Evolutionary conservation across 371 early-diverging fungal species (phyloP), one percentile per base, ranked within the genome.

Genomic region (Haplosporangium sp.): DNA sequence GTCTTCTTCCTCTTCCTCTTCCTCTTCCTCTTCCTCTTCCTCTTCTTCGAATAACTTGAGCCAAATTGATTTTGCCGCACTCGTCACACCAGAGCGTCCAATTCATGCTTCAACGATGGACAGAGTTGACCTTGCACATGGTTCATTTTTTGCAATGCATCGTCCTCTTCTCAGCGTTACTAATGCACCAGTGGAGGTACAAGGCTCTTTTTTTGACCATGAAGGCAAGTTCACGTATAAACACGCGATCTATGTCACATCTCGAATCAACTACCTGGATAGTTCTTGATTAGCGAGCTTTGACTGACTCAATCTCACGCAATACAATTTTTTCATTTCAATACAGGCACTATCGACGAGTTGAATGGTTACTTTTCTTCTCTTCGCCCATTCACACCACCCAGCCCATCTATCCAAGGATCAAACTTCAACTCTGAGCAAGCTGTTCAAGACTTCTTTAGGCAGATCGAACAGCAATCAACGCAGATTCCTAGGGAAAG

Each of bases 141-240:
- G 81, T 34, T 59, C 71, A 6, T 81, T 81, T 72, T 81, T 81
- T 74, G 81, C 81, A 34, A 65, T 81, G 52, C 74, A 81, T 55
- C 81, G 81, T 39, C 81, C 81, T 38, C 47, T 81, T 39, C 72
- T 81, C 47, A 63, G 81, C 47, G 63, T 81, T 67, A 71, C 71
- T 42, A 71, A 62, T 60, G 55, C 55, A 15, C 69, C 77, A 39
- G 39, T 72, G 34, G 69, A 65, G 17, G 39, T 65, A 15, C 60
- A 59, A 5, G 10, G 42, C 27, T 48, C 38, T 40, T 48, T 48
- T 27, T 20, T 63, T 39, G 74, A 69, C 34, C 52, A 50, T 35
- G 78, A 70, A 70, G 74, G 78, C 63, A 70, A 66, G 78, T 65
- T 48, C 48, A 15, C 5, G 17, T 48, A 17, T 44, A 34, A 7